Base-by-base conservation (phyloP, 106 monocot species). In the Dendrobium huoshanense region DNA sequence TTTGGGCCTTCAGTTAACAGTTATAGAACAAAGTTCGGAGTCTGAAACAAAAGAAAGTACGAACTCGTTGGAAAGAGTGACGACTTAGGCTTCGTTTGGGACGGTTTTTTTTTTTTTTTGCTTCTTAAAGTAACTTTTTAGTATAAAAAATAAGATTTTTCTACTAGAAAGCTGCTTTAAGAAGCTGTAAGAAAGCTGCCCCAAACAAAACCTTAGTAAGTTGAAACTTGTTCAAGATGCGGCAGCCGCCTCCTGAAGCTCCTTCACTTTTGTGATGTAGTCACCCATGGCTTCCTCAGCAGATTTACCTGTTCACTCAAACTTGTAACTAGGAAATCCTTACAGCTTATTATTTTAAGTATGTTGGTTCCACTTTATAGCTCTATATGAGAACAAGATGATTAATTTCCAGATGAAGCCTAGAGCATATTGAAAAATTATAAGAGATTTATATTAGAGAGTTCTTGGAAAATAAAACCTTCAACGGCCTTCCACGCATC, bases 401-500 rank as follows among this genome's bases (percentile, higher is more conserved):
- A 51, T 51, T 51, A 51, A 51, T 51, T 51, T 51, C 51, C 51
- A 51, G 13, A 51, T 51, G 51, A 29, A 37, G 70, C 24, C 2
- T 31, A 70, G 37, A 13, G 15, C 1, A 31, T 13, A 70, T 15
- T 70, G 15, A 22, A 22, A 4, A 61, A 61, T 22, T 15, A 31
- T 2, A 70, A 70, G 37, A 70, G 2, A 33, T 70, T 70, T 37
- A 13, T 70, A 13, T 13, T 51, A 51, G 33, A 70, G 33, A 16
- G 33, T 33, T 31, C 3, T 70, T 31, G 37, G 15, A 37, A 37
- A 70, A 15, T 33, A 70, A 37, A 70, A 95, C 95, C 95, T 91
- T 93, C 89, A 27, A 87, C 86, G 41, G 91, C 87, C 81, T 96
- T 96, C 95, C 93, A 96, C n/a, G 93, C 86, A 87, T 96, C 95